Base-by-base conservation (phyloP, 176 grass and related monocot genomes). In the Dactylis glomerata region DNA sequence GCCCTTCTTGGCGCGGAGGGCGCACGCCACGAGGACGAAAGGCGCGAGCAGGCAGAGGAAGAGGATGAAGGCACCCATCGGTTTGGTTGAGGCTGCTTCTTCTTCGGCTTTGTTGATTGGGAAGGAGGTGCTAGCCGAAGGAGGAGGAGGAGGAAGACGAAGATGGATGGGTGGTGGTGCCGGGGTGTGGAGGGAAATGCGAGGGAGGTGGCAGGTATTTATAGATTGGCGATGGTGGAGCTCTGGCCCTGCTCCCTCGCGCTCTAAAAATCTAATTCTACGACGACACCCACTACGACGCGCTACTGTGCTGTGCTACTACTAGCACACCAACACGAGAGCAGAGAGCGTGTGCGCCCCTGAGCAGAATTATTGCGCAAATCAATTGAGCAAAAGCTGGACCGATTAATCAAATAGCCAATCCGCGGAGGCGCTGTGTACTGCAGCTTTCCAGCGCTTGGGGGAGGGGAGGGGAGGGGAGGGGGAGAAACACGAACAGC, bases 191-290 rank as follows among this genome's bases (percentile, higher is more conserved):
- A 80, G 81, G 85, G 32, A 84, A 81, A 55, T 81, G 68, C 24
- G 6, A 14, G 58, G 38, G 85, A 75, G 40, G 69, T 84, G 85
- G 81, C 85, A 76, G 57, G 57, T 91, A 91, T 91, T 91, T 85
- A 92, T 85, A 92, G 83, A 88, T 88, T 79, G 86, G 83, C 32
- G 62, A 49, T 23, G 37, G 73, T 36, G 15, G 17, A 24, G 31
- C 67, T 58, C 12, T 3, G 41, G 2, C 13, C 50, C 3, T 23
- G 23, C 2, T n/a, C 32, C 22, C 54, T 57, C 26, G 3, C 57
- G 24, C 59, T 31, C 23, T 24, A 78, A 83, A 90, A 69, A 87
- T 87, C 89, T 79, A 72, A 24, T 30, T 24, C 27, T 57, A 57
- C n/a, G 19, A 55, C 16, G 49, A 10, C 5, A 45, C 44, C 44